These are phyloP conservation scores for Antrodiella citrinella DNA, from an alignment of 768 basidiomycete genomes.

Conservation along the genomic window DNA sequence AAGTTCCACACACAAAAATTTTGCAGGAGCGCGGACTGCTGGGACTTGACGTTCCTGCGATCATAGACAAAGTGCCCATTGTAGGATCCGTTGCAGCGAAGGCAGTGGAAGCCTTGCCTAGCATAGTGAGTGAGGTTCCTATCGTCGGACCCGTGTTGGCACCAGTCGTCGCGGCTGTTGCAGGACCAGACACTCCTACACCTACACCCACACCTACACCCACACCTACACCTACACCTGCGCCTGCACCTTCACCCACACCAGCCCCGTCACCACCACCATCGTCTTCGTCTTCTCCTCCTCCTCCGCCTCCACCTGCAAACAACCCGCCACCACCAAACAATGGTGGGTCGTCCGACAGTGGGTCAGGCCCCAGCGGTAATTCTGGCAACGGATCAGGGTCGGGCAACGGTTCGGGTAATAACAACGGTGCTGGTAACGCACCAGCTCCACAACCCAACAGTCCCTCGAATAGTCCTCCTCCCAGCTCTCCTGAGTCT, in stretches of 20 bases:
- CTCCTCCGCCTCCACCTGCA: not conserved
- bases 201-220: not conserved
- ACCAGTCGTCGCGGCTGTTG: slow-evolving; percentile 25
- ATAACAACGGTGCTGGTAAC: slow-evolving; percentile 2
- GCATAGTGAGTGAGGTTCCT: not conserved
- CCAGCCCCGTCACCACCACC: not conserved
- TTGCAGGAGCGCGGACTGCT: slow-evolving; percentile 27
- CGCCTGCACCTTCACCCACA: slow-evolving; percentile 1
- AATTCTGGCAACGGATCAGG: not conserved
- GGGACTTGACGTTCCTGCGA: slow-evolving; percentile 20
- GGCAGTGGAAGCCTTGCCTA: not conserved
- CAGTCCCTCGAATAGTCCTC: slow-evolving; percentile 3
- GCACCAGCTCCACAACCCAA: slow-evolving; percentile 11
- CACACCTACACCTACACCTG: not conserved
- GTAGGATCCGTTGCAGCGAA: not conserved
- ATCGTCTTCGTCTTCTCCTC: not conserved
- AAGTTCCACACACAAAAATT: slow-evolving; percentile 2
- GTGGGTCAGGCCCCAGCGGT: not conserved
- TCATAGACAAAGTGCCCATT: not conserved
- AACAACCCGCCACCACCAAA: not conserved
- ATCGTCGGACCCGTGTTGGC: slow-evolving; percentile 29
- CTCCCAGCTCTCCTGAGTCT: not conserved
- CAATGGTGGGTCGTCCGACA: not conserved
- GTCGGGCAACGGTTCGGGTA: not conserved
- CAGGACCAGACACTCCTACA: slow-evolving; percentile 6